These are phyloP conservation scores for Acacia melanoxylon DNA, from an alignment of 306 rosid species.

Conservation along the genomic window DNA sequence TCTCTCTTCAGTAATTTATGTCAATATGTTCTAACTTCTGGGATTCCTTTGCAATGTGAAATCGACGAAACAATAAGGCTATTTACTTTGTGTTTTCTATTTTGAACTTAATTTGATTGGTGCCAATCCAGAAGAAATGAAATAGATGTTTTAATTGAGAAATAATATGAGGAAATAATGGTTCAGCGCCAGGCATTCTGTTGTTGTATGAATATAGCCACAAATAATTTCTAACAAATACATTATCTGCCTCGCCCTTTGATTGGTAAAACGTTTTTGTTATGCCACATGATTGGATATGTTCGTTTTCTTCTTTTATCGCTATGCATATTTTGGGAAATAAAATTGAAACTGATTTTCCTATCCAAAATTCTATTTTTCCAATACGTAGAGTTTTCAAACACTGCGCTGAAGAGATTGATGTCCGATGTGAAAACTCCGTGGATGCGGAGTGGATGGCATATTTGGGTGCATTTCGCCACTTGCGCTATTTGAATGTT, in stretches of 20 bases:
- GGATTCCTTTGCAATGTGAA: not conserved
- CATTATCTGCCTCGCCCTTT: not conserved
- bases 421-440: slow-evolving; percentile 50
- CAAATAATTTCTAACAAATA: not conserved
- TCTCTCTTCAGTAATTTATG: not conserved
- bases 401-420: slow-evolving; percentile 65
- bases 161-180: not conserved
- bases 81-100: not conserved
- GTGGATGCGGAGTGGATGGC: slow-evolving; percentile 97
- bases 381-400: slow-evolving; percentile 63
- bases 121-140: not conserved
- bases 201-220: not conserved
- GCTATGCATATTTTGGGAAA: not conserved
- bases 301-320: not conserved
- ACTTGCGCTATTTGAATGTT: slow-evolving; percentile 55
- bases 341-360: not conserved
- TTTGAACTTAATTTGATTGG: not conserved
- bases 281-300: not conserved
- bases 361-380: not conserved
- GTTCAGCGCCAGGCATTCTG: not conserved
- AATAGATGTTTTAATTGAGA: not conserved
- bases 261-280: not conserved
- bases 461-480: slow-evolving; percentile 75
- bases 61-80: not conserved
- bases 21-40: not conserved